Evolutionary conservation across 23 red algal genomes (phyloP).

Genomic region (Gracilariopsis chorda): DNA sequence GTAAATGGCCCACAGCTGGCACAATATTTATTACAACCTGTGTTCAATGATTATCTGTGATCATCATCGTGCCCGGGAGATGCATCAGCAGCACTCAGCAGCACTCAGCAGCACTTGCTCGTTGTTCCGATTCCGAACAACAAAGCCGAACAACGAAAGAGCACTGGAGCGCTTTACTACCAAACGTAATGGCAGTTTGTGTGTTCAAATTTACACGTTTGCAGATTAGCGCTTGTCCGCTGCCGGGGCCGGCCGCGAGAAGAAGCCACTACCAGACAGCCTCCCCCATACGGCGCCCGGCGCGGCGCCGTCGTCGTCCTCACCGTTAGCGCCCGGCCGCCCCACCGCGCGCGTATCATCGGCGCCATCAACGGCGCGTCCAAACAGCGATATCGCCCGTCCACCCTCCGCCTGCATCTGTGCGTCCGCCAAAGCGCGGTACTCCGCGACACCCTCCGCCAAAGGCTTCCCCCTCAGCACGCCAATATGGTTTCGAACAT

Average conservation of each 20-base stretch:
- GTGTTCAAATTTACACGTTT: background rate
- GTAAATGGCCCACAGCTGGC: no score
- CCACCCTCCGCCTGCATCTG: background rate
- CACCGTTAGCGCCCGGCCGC: background rate
- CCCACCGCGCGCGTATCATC: background rate
- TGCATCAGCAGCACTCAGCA: no score
- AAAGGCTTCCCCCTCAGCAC: background rate
- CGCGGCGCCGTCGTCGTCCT: background rate
- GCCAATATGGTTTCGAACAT: slow-evolving; percentile 76
- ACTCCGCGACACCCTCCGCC: slow-evolving; percentile 32
- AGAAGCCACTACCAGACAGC: background rate
- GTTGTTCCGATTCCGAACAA: no score
- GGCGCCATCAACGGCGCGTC: no score
- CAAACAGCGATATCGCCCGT: background rate
- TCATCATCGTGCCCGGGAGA: no score
- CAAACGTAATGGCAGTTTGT: background rate
- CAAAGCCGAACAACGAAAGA: no score
- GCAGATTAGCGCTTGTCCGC: background rate
- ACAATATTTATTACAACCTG: no score
- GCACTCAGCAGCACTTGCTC: no score
- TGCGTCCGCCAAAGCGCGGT: slow-evolving; percentile 28
- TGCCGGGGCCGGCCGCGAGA: background rate
- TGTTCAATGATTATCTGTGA: no score
- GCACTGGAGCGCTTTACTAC: no score
- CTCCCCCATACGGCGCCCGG: background rate